Conservation (phyloP, 352 stramenopile species). For the Salisapilia sapeloensis region DNA sequence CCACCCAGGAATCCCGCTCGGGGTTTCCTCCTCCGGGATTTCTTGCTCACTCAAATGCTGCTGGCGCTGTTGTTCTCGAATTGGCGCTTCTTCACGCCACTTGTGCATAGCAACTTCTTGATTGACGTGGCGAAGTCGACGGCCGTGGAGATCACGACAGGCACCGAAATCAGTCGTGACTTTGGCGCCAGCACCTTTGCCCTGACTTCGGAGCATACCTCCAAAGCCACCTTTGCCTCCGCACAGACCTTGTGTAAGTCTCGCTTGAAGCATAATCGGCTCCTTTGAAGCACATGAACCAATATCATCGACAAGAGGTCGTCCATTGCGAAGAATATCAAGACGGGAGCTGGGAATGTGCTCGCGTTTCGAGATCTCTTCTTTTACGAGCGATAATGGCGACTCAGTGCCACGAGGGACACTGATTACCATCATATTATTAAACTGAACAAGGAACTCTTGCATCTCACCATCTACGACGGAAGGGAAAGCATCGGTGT, state of each 20-base stretch:
- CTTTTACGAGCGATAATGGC: slow-evolving; percentile 18
- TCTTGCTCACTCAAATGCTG: slow-evolving; percentile 38
- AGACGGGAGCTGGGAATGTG: slow-evolving; percentile 22
- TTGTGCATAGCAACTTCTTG: slow-evolving; percentile 75
- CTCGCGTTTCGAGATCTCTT: slow-evolving; percentile 20
- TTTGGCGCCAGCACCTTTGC: slow-evolving; percentile 52
- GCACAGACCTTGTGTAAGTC: slow-evolving; percentile 37
- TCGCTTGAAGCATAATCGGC: slow-evolving; percentile 41
- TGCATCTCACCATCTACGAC: no score
- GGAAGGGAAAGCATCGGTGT: no score
- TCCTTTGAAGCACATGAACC: slow-evolving; percentile 15
- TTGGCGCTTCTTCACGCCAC: slow-evolving; percentile 42
- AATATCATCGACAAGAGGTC: slow-evolving; percentile 21
- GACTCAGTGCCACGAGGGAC: slow-evolving; percentile 17
- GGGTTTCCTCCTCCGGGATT: slow-evolving; percentile 60
- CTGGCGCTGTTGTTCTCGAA: slow-evolving; percentile 23
- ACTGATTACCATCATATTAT: slow-evolving; percentile 53
- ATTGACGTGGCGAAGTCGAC: slow-evolving; percentile 71
- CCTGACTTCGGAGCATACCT: slow-evolving; percentile 66
- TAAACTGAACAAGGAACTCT: slow-evolving; percentile 72
- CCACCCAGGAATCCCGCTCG: slow-evolving; percentile 71
- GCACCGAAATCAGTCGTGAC: slow-evolving; percentile 63
- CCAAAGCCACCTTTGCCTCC: slow-evolving; percentile 76
- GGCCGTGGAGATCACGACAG: slow-evolving; percentile 62
- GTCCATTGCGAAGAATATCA: slow-evolving; percentile 42